Percentiles rank a stretch among this genome's conserved stretches.
Evolutionary conservation across 345 rosid genomes (phyloP).

Genomic region (Eucalyptus melliodora): DNA sequence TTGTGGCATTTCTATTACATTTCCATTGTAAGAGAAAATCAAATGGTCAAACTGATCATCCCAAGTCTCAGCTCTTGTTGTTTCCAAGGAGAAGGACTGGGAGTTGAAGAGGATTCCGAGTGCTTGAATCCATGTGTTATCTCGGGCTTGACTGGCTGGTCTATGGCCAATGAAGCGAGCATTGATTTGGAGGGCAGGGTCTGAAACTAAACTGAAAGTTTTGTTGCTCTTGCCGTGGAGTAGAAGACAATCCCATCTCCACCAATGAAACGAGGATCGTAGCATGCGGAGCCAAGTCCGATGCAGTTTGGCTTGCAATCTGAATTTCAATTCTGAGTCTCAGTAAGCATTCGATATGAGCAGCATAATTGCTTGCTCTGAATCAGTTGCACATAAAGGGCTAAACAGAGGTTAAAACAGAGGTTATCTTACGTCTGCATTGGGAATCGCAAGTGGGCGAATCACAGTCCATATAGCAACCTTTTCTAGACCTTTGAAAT

Average conservation of each 20-base stretch:
- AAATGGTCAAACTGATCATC: neutral
- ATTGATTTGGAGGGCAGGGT: neutral
- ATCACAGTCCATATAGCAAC: neutral
- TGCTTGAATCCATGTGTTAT: slow-evolving; percentile 2
- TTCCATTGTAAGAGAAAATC: neutral
- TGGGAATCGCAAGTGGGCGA: neutral
- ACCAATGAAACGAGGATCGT: neutral
- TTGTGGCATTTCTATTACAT: neutral
- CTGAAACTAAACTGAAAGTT: neutral
- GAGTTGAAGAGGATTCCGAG: neutral
- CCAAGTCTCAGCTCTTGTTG: neutral
- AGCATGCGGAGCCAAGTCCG: neutral
- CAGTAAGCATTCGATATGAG: neutral
- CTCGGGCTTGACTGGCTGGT: neutral
- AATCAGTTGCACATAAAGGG: neutral
- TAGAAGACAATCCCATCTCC: neutral
- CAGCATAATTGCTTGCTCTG: neutral
- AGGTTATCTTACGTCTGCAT: neutral
- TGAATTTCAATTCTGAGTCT: neutral
- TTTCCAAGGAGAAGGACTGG: neutral
- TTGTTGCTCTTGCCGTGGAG: neutral
- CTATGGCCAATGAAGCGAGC: slow-evolving; percentile 4
- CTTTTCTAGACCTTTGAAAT: neutral
- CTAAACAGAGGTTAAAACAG: neutral
- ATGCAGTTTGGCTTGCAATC: neutral